A percentile compares a stretch with the other conserved stretches of the same genome.
These are phyloP conservation scores for Pochonia chlamydosporia DNA, from an alignment of 2,329 filamentous ascomycete species.

Conservation along the genomic window DNA sequence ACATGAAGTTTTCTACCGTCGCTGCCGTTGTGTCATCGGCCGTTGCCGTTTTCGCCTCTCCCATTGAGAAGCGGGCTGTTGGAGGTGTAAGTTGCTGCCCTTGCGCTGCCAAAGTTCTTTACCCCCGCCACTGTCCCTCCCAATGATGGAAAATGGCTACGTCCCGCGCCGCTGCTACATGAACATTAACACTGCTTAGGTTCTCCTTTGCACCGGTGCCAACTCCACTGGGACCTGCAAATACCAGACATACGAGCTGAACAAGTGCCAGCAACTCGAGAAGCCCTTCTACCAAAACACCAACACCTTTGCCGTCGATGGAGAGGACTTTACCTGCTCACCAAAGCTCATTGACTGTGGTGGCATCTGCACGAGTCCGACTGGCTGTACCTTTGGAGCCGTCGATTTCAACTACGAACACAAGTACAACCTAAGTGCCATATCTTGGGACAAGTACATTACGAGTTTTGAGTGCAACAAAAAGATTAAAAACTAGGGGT, in stretches of 20 bases:
- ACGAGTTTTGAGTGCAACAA: conserved; percentile 27
- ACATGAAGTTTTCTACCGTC: conserved; percentile 24
- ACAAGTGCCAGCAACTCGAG: conserved; percentile 40
- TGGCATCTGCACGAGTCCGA: conserved; percentile 41
- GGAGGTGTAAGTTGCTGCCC: conserved; percentile 37
- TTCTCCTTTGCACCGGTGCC: conserved; percentile 45
- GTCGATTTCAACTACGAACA: conserved; percentile 38
- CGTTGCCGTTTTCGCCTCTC: conserved; percentile 18
- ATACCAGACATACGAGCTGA: conserved; percentile 35
- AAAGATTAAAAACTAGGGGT: conserved; percentile 1
- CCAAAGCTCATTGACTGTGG: conserved; percentile 36
- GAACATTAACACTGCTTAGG: too few species aligned
- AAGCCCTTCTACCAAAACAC: conserved; percentile 34
- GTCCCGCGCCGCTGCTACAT: too few species aligned
- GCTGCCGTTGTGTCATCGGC: conserved; percentile 16
- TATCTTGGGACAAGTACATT: conserved; percentile 37
- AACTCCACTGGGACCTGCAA: conserved; percentile 43
- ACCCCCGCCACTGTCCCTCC: background rate
- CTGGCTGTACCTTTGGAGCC: conserved; percentile 45
- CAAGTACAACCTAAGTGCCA: conserved; percentile 41
- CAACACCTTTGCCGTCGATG: conserved; percentile 46
- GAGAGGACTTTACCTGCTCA: conserved; percentile 42
- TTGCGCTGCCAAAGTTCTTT: background rate
- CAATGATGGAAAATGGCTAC: background rate
- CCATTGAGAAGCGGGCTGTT: conserved; percentile 34